Percentiles rank a stretch among this genome's conserved stretches.
These are phyloP conservation scores for Massariosphaeria phaeospora DNA, from an alignment of 495 filamentous ascomycete genomes.

Conservation along the genomic window DNA sequence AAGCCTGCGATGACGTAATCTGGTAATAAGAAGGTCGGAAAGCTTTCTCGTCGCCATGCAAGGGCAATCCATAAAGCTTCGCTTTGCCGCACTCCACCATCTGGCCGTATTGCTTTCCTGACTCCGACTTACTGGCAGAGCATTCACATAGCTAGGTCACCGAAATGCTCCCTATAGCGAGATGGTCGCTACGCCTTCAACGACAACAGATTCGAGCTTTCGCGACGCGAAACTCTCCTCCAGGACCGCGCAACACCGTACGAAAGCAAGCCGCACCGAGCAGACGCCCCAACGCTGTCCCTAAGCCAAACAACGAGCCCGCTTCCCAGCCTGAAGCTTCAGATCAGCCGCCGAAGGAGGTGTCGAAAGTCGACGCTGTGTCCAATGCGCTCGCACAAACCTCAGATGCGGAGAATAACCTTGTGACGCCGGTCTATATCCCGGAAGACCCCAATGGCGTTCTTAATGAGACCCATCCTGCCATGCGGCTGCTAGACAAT, in stretches of 20 bases:
- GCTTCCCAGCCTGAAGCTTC: not conserved
- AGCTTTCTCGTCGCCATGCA: too few species aligned
- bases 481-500: slow-evolving; percentile 54
- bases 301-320: not conserved
- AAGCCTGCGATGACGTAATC: not conserved
- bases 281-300: not conserved
- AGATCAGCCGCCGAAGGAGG: not conserved
- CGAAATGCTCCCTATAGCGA: slow-evolving; percentile 2
- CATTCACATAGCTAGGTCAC: not conserved
- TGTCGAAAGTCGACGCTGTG: slow-evolving; percentile 27
- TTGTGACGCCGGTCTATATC: slow-evolving; percentile 48
- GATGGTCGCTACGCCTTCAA: slow-evolving; percentile 18
- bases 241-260: not conserved
- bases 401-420: slow-evolving; percentile 29
- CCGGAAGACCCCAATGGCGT: slow-evolving; percentile 60
- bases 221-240: slow-evolving; percentile 5
- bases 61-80: too few species aligned
- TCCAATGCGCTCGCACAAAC: slow-evolving; percentile 19
- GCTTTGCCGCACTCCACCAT: too few species aligned
- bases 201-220: not conserved
- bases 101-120: too few species aligned
- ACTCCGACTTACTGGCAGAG: not conserved
- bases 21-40: not conserved
- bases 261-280: not conserved
- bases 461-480: slow-evolving; percentile 58